Conservation (phyloP, 23 red algal genomes). For the Gracilaria vermiculophylla region DNA sequence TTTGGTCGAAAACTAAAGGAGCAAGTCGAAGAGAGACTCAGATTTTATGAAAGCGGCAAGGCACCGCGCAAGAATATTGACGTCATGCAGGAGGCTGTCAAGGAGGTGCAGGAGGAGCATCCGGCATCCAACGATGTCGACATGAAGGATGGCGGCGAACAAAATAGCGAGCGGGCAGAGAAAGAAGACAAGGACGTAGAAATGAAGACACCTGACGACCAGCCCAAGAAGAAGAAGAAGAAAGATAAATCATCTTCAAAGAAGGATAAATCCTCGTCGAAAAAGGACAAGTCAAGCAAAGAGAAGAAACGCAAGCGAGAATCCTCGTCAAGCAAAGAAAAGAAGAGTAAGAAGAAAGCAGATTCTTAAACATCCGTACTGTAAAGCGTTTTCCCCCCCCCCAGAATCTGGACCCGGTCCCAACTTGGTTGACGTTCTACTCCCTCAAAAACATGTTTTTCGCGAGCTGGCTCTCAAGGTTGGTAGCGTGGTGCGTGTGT, state of each 20-base stretch:
- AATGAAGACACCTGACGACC: constrained; percentile 19
- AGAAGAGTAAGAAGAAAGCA: constrained; percentile 61
- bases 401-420: too few relatives aligned
- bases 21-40: constrained; percentile 92
- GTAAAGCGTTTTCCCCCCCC: background rate
- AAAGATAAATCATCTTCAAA: constrained; percentile 5
- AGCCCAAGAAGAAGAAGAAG: constrained; percentile 36
- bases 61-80: constrained; percentile 85
- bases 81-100: constrained; percentile 78
- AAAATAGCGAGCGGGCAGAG: background rate
- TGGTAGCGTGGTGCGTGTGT: too few relatives aligned
- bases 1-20: constrained; percentile 89
- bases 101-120: constrained; percentile 51
- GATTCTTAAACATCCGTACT: background rate
- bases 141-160: constrained; percentile 20
- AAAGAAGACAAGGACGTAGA: constrained; percentile 17
- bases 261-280: constrained; percentile 32
- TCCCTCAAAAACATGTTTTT: too few relatives aligned
- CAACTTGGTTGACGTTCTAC: too few relatives aligned
- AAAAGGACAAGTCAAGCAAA: constrained; percentile 56
- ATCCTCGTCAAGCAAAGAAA: constrained; percentile 13
- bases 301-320: constrained; percentile 72
- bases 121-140: constrained; percentile 3
- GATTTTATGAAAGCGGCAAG: constrained; percentile 87
- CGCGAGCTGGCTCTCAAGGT: too few relatives aligned